Evolutionary conservation across 2,329 filamentous ascomycete species (phyloP).

Genomic region (Penicillium sp.): DNA sequence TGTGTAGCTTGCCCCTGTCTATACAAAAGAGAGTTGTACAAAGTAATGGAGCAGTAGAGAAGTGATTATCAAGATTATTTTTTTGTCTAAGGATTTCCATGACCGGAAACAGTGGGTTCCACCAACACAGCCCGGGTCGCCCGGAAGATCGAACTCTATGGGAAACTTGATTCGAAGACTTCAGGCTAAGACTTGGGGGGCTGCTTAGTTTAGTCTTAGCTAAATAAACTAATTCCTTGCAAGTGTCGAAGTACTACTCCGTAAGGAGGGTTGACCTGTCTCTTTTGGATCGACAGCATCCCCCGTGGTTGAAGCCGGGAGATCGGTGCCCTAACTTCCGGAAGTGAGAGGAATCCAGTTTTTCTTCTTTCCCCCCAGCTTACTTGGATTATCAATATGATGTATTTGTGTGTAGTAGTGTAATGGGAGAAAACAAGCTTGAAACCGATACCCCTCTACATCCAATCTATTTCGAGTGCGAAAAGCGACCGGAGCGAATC

Average conservation of each 20-base stretch:
- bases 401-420: too few relatives aligned
- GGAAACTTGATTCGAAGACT: neutral
- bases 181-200: too few relatives aligned
- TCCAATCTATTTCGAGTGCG: neutral
- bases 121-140: conserved; percentile 27
- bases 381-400: too few relatives aligned
- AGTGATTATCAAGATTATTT: neutral
- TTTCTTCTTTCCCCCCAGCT: neutral
- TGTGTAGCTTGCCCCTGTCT: neutral
- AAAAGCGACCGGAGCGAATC: conserved; percentile 34
- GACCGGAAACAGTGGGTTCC: conserved; percentile 14
- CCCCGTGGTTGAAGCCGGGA: conserved; percentile 7
- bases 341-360: neutral
- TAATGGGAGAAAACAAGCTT: too few relatives aligned
- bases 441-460: neutral
- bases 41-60: neutral
- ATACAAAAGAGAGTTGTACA: neutral
- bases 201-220: too few relatives aligned
- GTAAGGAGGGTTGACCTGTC: neutral
- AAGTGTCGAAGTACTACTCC: too few relatives aligned
- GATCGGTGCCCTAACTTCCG: conserved; percentile 11
- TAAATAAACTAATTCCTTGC: too few relatives aligned
- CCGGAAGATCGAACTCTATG: conserved; percentile 17
- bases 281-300: conserved; percentile 1
- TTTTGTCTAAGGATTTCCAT: neutral